Base-by-base conservation (phyloP, 306 rosid species). In the Canavalia ensiformis region DNA sequence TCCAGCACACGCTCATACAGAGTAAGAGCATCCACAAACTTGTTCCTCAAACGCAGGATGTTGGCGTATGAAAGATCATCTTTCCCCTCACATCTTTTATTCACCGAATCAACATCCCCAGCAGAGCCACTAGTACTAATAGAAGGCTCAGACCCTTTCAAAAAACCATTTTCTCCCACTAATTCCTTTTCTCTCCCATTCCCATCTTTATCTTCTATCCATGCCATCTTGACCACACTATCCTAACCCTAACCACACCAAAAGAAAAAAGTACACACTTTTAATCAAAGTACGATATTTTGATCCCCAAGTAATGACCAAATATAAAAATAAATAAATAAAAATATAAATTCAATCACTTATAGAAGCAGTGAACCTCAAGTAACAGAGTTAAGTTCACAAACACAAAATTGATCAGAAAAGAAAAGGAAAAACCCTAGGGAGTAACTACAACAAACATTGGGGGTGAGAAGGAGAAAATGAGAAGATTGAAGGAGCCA, bases 31-130 rank as follows among this genome's bases (percentile, higher is more conserved):
- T 95, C 99, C 1, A 72, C 87, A 87, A 95, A 91, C 82, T 95
- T 95, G 90, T 93, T 95, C 90, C 99, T 90, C 0, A 97, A 93
- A 44, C 98, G 91, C 41, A 95, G 90, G 78, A 90, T 86, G 68
- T 89, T 93, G 56, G 97, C 99, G 87, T 87, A 90, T 5, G 91
- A 86, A 79, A 93, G 83, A 56, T 86, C 85, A 55, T 88, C 94
- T 69, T 90, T 95, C 87, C 89, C 91, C 76, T 90, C 94, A 44
- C 86, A 84, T 58, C 67, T 79, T 83, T 84, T 76, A 54, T 71
- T 47, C 8, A 46, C 85, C 0, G 84, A 74, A 84, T 54, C 81
- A 6, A 49, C 85, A 69, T 42, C 84, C 30, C 28, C 83, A 25
- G 7, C 47, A 47, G 91, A 77, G 13, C 90, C 90, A 81, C 89